phyloP scores from a whole-genome alignment of 805 yeast species.

The Teunomyces gatunensis region DNA sequence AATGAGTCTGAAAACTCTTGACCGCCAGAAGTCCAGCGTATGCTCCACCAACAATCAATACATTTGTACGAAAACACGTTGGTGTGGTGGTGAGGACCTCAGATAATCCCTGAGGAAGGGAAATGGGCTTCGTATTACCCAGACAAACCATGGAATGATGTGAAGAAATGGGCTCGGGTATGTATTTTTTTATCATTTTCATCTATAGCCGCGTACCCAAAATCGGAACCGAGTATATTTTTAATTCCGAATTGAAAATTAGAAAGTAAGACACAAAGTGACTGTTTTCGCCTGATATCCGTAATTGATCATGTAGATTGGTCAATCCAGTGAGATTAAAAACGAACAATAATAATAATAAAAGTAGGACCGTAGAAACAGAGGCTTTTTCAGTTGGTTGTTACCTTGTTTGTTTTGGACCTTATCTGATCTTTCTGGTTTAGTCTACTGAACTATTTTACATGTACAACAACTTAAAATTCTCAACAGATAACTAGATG shows the following conservation, averaged over 20 bases:
- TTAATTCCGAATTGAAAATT: neutral
- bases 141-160: neutral
- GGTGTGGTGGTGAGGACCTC: neutral
- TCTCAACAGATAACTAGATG: too few species aligned
- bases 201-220: neutral
- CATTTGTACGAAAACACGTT: constrained; percentile 26
- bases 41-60: constrained; percentile 42
- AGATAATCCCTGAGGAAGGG: neutral
- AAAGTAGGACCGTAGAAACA: too few species aligned
- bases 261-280: too few species aligned
- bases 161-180: neutral
- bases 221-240: neutral
- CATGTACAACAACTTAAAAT: too few species aligned
- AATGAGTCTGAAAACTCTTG: constrained; percentile 25
- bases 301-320: too few species aligned
- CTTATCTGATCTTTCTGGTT: too few species aligned
- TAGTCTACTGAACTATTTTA: too few species aligned
- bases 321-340: too few species aligned
- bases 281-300: too few species aligned
- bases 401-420: too few species aligned
- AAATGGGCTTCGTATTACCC: neutral
- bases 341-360: too few species aligned
- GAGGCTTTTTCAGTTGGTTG: too few species aligned
- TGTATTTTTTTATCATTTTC: constrained; percentile 1
- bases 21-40: constrained; percentile 40